Base-by-base conservation (phyloP, 2,329 filamentous ascomycete genomes). In the Neodidymelliopsis sp. region DNA sequence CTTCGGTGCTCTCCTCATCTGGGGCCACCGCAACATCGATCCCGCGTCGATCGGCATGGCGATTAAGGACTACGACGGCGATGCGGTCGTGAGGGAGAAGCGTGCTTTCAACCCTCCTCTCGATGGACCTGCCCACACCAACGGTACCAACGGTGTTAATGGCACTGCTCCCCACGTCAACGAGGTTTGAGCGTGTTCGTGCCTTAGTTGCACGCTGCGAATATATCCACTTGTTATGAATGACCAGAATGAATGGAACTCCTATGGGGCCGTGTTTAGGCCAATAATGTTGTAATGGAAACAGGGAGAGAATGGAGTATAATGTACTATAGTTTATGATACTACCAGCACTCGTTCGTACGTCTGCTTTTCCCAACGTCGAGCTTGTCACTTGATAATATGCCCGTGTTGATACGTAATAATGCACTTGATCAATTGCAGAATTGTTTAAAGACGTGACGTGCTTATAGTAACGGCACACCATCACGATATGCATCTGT, bases 21-120 rank as follows among this genome's bases (percentile, higher is more conserved):
- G 75, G 72, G 84, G 84, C 1, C 85, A 88, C 67, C 77, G 83
- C 35, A 82, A 81, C 56, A 87, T 88, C 39, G 79, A 84, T 34
- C 81, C 84, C 8, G 72, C 75, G 4, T 72, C 76, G 11, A 74
- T 89, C 10, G 84, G 85, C 6, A 74, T 86, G 13, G 57, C 70
- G 25, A 79, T 81, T 48, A 68, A 71, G 44, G 78, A 80, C 54
- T 81, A 80, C 59, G 71, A 75, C 25, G 71, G 74, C 41, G 74
- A 75, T 49, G 47, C 49, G 6, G 13, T 54, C 2, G 49, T 62
- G 2, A 45, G 47, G 4, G 61, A 65, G 54, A 64, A 64, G 60
- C 67, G 43, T 13, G 19, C 18, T 13, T 19, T 34, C 16, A 18
- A 27, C 13, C 19, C 31, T 5, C n/a, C n/a, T n/a, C n/a, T n/a